Base-by-base conservation (phyloP, 768 basidiomycete genomes). In the Amanita exitialis region DNA sequence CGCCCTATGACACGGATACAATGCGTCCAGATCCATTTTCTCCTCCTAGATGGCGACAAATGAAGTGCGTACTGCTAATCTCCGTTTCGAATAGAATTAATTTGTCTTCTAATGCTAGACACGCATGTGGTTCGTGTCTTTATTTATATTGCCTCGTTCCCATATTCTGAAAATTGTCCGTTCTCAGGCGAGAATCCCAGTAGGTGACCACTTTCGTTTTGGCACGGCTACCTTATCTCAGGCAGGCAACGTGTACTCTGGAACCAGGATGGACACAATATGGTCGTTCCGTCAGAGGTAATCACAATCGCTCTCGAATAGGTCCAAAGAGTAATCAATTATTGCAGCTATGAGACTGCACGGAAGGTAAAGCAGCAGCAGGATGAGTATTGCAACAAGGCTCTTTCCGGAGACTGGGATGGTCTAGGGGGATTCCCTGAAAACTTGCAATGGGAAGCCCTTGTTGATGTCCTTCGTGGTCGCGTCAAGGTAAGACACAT, bases 381-480 rank as follows among this genome's bases (percentile, higher is more conserved):
- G 61, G 84, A 89, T 61, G 68, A 64, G 10, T 86, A 74, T 58
- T 87, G 83, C 57, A 60, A 59, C 3, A 73, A 76, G 52, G 82
- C 75, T 1, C 53, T 70, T 4, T 54, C 64, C 0, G 77, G 78
- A 0, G 56, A 76, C 36, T 79, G 77, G 78, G 56, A 64, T 3
- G 69, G 66, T 13, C 63, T 81, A 32, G 75, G 70, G 35, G 73
- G 66, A 3, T 85, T 82, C 64, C 85, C 86, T 0, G 73, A 83
- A 50, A 74, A 81, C 43, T 67, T 89, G 20, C 78, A 86, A 57
- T 82, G 81, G 80, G 85, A 87, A 59, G 78, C 83, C 1, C 66
- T 88, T 25, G 82, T 85, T 2, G 86, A 89, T 58, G 80, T 87
- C n/a, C 67, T 89, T 10, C 69, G 88, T 49, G 88, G 88, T 9